Base-by-base conservation (phyloP, 179 eudicot genomes). In the Monotropa hypopitys region DNA sequence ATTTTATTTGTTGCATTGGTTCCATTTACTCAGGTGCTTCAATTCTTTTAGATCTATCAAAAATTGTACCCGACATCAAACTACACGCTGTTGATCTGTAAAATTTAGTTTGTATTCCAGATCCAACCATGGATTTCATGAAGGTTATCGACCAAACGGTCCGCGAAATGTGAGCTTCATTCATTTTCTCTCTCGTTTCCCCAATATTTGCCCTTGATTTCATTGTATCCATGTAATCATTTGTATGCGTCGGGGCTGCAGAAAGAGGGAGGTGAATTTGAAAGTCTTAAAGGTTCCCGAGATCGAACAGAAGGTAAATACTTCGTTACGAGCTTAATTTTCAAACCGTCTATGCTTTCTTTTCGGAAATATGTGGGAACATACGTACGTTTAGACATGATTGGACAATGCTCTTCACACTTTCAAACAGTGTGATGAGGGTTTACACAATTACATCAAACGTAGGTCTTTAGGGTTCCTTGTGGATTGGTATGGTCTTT, bases 241-340 rank as follows among this genome's bases (percentile, higher is more conserved):
- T n/a, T 56, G 42, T 79, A 9, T 62, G 2, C n/a, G 51, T 59
- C 81, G 65, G 46, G 30, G 30, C 67, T 80, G 66, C 84, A 96
- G 99, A 83, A 96, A 96, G 83, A 85, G 99, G 81, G 99, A 96
- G 90, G 99, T 96, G 68, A 96, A 96, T 84, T 84, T 96, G 94
- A 96, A 96, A 84, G 98, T 96, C 61, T 87, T 96, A 92, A 93
- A 96, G 86, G 97, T 96, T 67, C 98, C 99, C 21, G 98, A 95
- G 91, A 91, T 96, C 78, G 99, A 96, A 79, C 99, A 96, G 77
- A 93, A 91, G 99, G 99, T 96, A 81, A 63, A n/a, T 9, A 40
- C 79, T 20, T 26, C 7, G 2, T 76, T 70, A 8, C 28, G 23
- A 21, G 46, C n/a, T 76, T 3, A 26, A 1, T 80, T 76, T 72